phyloP scores from a whole-genome alignment of 176 grass and related monocot genomes.

The Olyra latifolia region DNA sequence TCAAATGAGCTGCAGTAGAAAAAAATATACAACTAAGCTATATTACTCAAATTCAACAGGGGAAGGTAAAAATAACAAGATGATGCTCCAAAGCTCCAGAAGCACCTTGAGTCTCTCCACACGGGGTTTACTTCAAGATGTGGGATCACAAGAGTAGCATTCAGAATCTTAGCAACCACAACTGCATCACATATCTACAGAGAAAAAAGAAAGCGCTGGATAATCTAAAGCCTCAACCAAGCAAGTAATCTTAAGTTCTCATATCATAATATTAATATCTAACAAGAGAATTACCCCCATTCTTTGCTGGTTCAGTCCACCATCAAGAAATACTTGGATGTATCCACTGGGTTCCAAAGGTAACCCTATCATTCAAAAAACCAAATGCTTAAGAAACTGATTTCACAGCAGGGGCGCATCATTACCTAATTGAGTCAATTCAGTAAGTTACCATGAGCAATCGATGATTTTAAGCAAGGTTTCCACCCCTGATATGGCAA shows the following conservation, averaged over 20 bases:
- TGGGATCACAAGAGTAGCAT: slow-evolving; percentile 89
- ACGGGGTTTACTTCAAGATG: slow-evolving; percentile 96
- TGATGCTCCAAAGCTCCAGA: slow-evolving; percentile 16
- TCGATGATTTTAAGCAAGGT: slow-evolving; percentile 53
- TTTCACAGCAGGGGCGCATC: not conserved
- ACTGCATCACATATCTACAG: slow-evolving; percentile 95
- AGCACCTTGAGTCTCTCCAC: slow-evolving; percentile 90
- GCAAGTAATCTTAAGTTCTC: slow-evolving; percentile 25
- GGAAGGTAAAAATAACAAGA: slow-evolving; percentile 8
- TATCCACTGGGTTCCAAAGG: slow-evolving; percentile 64
- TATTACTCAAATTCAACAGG: slow-evolving; percentile 20
- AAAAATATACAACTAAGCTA: not conserved
- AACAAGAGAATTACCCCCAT: slow-evolving; percentile 71
- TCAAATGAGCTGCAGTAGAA: slow-evolving; percentile 70
- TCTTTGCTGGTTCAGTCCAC: slow-evolving; percentile 94
- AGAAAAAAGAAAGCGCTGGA: slow-evolving; percentile 23
- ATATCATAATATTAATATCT: not conserved
- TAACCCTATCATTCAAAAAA: slow-evolving; percentile 40
- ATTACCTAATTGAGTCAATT: not conserved
- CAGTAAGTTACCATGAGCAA: slow-evolving; percentile 48
- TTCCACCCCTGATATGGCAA: slow-evolving; percentile 82
- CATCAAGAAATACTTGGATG: slow-evolving; percentile 98
- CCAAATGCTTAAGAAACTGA: not conserved
- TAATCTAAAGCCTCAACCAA: slow-evolving; percentile 7
- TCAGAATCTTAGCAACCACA: slow-evolving; percentile 94